Evolutionary conservation across 345 rosid species (phyloP), one percentile per base, ranked within the genome.

Genomic region (Trapa bicornis): DNA sequence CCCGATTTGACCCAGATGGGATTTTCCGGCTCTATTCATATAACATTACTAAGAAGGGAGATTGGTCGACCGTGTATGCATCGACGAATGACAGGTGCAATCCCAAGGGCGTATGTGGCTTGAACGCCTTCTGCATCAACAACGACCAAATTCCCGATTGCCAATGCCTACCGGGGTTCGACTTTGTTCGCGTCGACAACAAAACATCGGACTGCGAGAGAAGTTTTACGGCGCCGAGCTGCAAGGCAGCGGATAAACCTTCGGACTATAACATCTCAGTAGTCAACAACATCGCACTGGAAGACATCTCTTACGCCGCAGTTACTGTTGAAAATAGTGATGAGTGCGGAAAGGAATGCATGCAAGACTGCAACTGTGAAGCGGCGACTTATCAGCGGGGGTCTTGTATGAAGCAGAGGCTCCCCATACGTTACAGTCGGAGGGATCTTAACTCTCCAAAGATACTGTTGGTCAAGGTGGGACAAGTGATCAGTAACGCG

Each of bases 121-220:
- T 74, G 1, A 76, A 79, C 38, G 42, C 67, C 17, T 79, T n/a
- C 56, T 79, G 80, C 52, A 5, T 66, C 16, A 2, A 35, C n/a
- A 35, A 32, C 9, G 71, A 66, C 37, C 36, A 17, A 3, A 33
- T 17, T 7, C 63, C 35, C 1, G 35, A 3, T 0, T 71, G 75
- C 42, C 17, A n/a, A 0, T 79, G 80, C 47, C 66, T 80, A 41
- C 80, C 76, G 12, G 75, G 73, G 29, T 79, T 76, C 47, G 50
- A 29, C 10, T 3, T n/a, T 2, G 68, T 74, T 48, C 7, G 12
- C 22, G 10, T 37, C 12, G 72, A 65, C 32, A 72, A 64, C 53
- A 37, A 61, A 67, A 48, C 65, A 37, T 16, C 70, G 5, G 78
- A 74, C 17, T 79, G 80, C 38, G 2, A 32, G 37, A 58, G 63